These are phyloP conservation scores for Lyophyllum semitale DNA, from an alignment of 768 basidiomycete species.

Conservation along the genomic window DNA sequence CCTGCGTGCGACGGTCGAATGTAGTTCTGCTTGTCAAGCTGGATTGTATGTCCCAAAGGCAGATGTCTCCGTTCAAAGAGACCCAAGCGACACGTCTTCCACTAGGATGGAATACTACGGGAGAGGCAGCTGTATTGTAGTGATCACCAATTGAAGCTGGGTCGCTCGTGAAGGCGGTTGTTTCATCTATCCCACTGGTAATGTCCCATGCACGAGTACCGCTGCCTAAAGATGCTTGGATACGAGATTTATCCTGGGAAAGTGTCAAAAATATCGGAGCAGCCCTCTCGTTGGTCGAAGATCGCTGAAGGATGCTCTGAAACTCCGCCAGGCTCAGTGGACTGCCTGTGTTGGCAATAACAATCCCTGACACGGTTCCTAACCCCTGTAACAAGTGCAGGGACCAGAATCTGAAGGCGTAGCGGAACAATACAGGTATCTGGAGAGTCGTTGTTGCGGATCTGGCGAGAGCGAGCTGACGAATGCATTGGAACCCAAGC, in stretches of 20 bases:
- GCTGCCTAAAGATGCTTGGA: too few relatives aligned
- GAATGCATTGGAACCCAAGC: slow-evolving; percentile 1
- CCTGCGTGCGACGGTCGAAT: not conserved
- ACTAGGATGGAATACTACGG: not conserved
- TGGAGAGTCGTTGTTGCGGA: not conserved
- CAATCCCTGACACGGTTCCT: not conserved
- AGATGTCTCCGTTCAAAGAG: not conserved
- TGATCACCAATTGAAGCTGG: too few relatives aligned
- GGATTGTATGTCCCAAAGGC: not conserved
- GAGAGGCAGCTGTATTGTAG: not conserved
- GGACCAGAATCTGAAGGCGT: slow-evolving; percentile 1
- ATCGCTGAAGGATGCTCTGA: not conserved
- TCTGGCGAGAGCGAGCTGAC: not conserved
- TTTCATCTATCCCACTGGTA: too few relatives aligned
- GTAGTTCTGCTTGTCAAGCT: not conserved
- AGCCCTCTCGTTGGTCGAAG: not conserved
- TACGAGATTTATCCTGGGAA: too few relatives aligned
- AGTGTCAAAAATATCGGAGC: not conserved
- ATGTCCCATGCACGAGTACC: too few relatives aligned
- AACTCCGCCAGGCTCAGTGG: not conserved
- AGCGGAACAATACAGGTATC: not conserved
- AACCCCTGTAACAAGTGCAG: not conserved
- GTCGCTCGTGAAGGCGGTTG: too few relatives aligned
- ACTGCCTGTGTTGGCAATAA: not conserved
- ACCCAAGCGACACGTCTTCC: not conserved